Percentiles rank a stretch among this genome's conserved stretches.
Evolutionary conservation across 208 protist species (phyloP).

Genomic region (Angomonas desouzai): DNA sequence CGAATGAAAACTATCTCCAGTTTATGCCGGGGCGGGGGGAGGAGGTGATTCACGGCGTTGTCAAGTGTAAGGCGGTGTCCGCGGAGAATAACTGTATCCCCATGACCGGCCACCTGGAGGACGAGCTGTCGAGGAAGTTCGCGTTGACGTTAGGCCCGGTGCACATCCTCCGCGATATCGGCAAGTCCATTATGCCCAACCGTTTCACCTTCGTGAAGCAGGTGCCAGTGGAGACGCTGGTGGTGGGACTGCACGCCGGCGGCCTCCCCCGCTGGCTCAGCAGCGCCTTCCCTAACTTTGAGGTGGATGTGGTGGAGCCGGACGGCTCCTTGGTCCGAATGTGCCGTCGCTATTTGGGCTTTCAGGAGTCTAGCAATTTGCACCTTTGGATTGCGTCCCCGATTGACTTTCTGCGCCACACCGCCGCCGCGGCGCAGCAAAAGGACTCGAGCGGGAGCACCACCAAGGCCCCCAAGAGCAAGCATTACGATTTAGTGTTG

Average conservation of each 20-base stretch:
- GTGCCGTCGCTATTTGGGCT: constrained; percentile 70
- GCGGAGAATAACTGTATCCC: constrained; percentile 83
- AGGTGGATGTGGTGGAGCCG: constrained; percentile 80
- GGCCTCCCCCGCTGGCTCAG: constrained; percentile 82
- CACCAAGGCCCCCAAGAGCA: constrained; percentile 3
- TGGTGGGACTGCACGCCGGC: constrained; percentile 80
- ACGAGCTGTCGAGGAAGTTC: constrained; percentile 77
- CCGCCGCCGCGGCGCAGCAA: constrained; percentile 12
- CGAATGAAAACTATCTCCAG: constrained; percentile 44
- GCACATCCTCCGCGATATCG: constrained; percentile 68
- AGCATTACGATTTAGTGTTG: constrained; percentile 72
- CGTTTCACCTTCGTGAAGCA: constrained; percentile 79
- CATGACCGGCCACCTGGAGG: constrained; percentile 64
- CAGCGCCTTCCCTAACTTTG: constrained; percentile 76
- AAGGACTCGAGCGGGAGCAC: constrained; percentile 12
- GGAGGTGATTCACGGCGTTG: constrained; percentile 76
- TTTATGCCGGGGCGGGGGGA: constrained; percentile 64
- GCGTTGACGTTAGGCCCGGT: constrained; percentile 81
- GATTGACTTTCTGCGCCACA: constrained; percentile 53
- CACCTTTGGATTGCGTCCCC: constrained; percentile 57
- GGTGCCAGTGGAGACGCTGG: constrained; percentile 54
- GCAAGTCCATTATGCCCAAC: constrained; percentile 45
- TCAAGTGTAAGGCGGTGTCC: constrained; percentile 76
- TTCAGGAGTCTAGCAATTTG: constrained; percentile 77
- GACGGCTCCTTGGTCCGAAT: constrained; percentile 77